Base-by-base conservation (phyloP, 805 yeast genomes). In the Schwanniomyces pseudopolymorphus region DNA sequence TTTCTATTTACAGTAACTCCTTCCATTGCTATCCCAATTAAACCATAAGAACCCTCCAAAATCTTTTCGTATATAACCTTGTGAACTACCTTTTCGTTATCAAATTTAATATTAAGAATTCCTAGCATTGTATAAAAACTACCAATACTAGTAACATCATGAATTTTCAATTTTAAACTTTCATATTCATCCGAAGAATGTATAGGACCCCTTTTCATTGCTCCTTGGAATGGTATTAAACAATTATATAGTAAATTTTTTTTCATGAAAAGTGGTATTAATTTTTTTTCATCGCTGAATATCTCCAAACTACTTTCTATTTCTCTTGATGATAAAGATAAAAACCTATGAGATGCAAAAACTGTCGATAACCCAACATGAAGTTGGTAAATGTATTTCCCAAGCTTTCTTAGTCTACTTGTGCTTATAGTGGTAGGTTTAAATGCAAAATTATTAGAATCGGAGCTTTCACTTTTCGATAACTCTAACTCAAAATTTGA, bases 111-210 rank as follows among this genome's bases (percentile, higher is more conserved):
- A 13, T 55, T 51, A 16, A 70, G 41, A 13, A 72, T 27, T 1
- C 78, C 78, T 5, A 71, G 50, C 64, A 72, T 52, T 7, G 73
- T 62, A 50, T 64, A 64, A 43, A 72, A 72, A 40, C 72, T 62
- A 2, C 70, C 74, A 13, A 70, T 54, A n/a, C 59, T 47, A 0
- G 72, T 56, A 14, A 50, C 45, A 21, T 60, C 60, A 20, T 44
- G 49, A 5, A 63, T 60, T 22, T 22, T 48, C 5, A 35, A 33
- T 40, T 56, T 50, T 11, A 41, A 40, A 4, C 28, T 33, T 7
- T 36, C 27, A 43, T 44, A 49, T 8, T 39, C 45, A 10, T 54
- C 52, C 40, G 14, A 49, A 36, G 31, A 39, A 16, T 31, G 40
- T 5, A 46, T 43, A 5, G 54, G 52, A 1, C 60, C 65, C 3